These are phyloP conservation scores for Canariomyces notabilis DNA, from an alignment of 2,329 filamentous ascomycete species.

Conservation along the genomic window DNA sequence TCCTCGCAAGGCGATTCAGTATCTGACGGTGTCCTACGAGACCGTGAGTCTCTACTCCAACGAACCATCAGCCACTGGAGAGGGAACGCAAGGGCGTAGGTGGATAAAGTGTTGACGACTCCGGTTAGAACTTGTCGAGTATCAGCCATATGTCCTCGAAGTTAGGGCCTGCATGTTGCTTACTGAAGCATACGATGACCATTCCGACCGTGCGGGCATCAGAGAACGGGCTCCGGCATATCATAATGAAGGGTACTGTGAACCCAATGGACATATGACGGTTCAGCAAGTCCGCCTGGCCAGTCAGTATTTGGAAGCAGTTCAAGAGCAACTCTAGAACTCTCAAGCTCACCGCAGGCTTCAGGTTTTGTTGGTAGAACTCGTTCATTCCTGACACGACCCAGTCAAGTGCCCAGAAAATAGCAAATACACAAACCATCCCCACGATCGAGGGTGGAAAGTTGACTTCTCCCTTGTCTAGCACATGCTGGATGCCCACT, in stretches of 20 bases:
- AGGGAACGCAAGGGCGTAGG: conserved; percentile 27
- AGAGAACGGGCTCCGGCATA: conserved; percentile 34
- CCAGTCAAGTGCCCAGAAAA: conserved; percentile 17
- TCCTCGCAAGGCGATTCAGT: conserved; percentile 3
- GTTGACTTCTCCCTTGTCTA: conserved; percentile 32
- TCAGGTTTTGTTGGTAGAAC: conserved; percentile 26
- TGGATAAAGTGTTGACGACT: conserved; percentile 27
- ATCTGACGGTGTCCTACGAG: not conserved
- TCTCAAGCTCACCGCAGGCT: conserved; percentile 21
- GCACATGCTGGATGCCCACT: conserved; percentile 37
- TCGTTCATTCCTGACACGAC: conserved; percentile 22
- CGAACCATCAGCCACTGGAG: conserved; percentile 26
- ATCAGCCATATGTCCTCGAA: not conserved
- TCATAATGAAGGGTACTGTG: conserved; percentile 44
- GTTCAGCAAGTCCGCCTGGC: conserved; percentile 46
- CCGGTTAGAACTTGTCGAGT: conserved; percentile 29
- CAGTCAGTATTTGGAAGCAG: conserved; percentile 4
- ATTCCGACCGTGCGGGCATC: conserved; percentile 34
- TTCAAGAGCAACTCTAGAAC: not conserved
- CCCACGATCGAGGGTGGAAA: conserved; percentile 46
- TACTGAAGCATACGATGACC: conserved; percentile 43
- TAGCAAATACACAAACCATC: conserved; percentile 40
- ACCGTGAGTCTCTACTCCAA: conserved; percentile 11
- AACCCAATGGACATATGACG: conserved; percentile 48
- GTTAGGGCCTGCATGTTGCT: conserved; percentile 5